Base-by-base conservation (phyloP, 139 green algal species). In the Asterochloris sp. region DNA sequence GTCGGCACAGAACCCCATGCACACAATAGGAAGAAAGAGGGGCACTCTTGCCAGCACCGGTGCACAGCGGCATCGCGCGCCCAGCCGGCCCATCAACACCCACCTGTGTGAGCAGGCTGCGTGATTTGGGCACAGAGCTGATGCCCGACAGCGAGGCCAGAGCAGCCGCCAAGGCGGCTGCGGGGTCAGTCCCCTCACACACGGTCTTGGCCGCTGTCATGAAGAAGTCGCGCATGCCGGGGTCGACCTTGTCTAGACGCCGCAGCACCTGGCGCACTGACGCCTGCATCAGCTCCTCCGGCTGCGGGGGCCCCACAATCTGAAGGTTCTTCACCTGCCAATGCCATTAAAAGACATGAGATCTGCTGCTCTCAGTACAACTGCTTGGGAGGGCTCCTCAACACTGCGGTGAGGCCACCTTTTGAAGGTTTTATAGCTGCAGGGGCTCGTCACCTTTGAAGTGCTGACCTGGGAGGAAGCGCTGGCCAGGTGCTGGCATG, bases 131-230 rank as follows among this genome's bases (percentile, higher is more conserved):
- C n/a, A 93, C 84, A 38, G 92, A 84, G 73, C 86, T 90, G 86
- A 98, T 95, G 75, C 97, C 97, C 47, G 83, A 93, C 83, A 99
- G 88, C 24, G 92, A 89, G 0, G 96, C 97, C 47, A 99, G 91
- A 13, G 96, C 94, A 12, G 90, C 89, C n/a, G 94, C 92, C 68
- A 98, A 85, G 69, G 93, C 84, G 14, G 88, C 76, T 66, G 87
- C 74, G 16, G 91, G 90, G 79, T 95, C 87, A 16, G 85, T 29
- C 19, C 61, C 84, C 11, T 85, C 87, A 2, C 82, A 77, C 67
- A 99, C 84, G 62, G 87, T 77, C 81, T 92, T 83, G 9, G 96
- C 96, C 24, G 95, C 91, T 23, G 91, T 90, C 82, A 89, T 69
- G 76, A 99, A 99, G 85, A 96, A 97, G 0, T 91, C 83, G n/a